Evolutionary conservation across 352 stramenopile species (phyloP).

Genomic region (Phytophthora kernoviae): DNA sequence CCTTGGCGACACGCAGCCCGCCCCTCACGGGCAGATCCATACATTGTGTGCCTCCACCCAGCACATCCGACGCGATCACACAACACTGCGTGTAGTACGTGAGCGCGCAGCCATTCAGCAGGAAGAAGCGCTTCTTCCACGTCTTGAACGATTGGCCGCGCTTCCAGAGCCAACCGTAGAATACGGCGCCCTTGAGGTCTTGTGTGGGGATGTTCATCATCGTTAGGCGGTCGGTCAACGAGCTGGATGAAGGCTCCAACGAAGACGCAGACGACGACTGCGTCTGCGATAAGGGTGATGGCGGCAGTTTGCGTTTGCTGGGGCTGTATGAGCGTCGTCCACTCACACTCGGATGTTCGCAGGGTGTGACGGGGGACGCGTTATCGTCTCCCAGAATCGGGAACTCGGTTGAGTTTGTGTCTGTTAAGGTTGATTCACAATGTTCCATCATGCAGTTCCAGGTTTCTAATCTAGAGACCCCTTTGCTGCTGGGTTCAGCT

Average conservation of each 20-base stretch:
- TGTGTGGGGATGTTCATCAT: conserved; percentile 72
- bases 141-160: conserved; percentile 75
- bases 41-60: conserved; percentile 56
- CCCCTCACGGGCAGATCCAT: conserved; percentile 63
- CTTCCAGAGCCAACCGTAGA: conserved; percentile 84
- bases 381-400: conserved; percentile 40
- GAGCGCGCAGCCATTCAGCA: conserved; percentile 65
- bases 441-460: conserved; percentile 34
- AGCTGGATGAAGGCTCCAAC: conserved; percentile 7
- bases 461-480: no score
- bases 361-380: conserved; percentile 29
- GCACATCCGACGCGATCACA: conserved; percentile 59
- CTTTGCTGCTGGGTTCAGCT: no score
- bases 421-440: conserved; percentile 21
- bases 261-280: conserved; percentile 32
- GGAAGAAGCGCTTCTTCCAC: conserved; percentile 83
- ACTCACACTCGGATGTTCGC: conserved; percentile 33
- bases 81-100: conserved; percentile 79
- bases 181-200: conserved; percentile 57
- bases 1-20: conserved; percentile 54
- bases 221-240: conserved; percentile 59
- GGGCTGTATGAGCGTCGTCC: conserved; percentile 20
- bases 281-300: conserved; percentile 32
- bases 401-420: conserved; percentile 37
- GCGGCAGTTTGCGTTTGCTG: conserved; percentile 32